Percentiles rank a stretch among this genome's conserved stretches.
Evolutionary conservation across 352 stramenopile species (phyloP).

Genomic region (Globisporangium recalcitrans): DNA sequence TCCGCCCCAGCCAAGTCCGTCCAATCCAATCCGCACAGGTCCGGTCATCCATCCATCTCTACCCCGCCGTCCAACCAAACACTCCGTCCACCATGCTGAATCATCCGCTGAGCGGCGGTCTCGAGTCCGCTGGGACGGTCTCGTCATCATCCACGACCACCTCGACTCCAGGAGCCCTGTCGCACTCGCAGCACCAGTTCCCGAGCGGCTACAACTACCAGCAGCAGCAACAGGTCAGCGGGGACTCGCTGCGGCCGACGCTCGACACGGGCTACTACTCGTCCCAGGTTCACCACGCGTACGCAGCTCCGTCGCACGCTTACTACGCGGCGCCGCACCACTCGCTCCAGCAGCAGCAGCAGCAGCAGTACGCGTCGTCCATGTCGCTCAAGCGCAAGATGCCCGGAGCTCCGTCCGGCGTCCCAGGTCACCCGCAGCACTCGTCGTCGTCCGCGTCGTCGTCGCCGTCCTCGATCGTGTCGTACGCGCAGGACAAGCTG

Average conservation of each 20-base stretch:
- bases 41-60: background rate
- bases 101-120: slow-evolving; percentile 11
- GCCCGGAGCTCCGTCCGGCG: slow-evolving; percentile 12
- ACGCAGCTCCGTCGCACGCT: slow-evolving; percentile 13
- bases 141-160: background rate
- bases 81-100: slow-evolving; percentile 8
- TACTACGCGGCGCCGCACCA: slow-evolving; percentile 13
- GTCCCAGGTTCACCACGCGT: slow-evolving; percentile 31
- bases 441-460: slow-evolving; percentile 9
- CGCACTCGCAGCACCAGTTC: slow-evolving; percentile 13
- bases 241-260: slow-evolving; percentile 26
- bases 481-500: slow-evolving; percentile 30
- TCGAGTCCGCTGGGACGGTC: background rate
- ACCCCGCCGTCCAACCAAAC: background rate
- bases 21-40: background rate
- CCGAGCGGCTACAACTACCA: slow-evolving; percentile 23
- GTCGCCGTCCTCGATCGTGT: background rate
- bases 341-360: background rate
- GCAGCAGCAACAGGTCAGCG: slow-evolving; percentile 25
- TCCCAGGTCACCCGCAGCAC: background rate
- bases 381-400: slow-evolving; percentile 41
- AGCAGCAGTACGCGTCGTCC: slow-evolving; percentile 20
- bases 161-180: background rate
- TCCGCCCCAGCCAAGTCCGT: background rate
- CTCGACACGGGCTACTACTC: slow-evolving; percentile 29